phyloP scores from a whole-genome alignment of 352 stramenopile species.

The Albugo laibachii region DNA sequence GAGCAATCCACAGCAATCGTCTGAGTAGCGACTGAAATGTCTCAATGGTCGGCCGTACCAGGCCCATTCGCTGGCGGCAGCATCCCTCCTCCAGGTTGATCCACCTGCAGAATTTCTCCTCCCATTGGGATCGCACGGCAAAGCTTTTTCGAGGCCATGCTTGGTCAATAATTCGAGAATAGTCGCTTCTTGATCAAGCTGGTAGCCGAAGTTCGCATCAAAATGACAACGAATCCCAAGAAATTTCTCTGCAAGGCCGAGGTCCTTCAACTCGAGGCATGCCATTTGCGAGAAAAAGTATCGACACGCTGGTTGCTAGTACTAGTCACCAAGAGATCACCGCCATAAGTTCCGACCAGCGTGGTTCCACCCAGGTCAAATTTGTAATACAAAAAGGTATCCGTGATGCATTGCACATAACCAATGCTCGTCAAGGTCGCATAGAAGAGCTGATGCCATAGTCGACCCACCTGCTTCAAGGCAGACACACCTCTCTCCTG shows the following conservation, averaged over 20 bases:
- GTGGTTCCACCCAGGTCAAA: neutral
- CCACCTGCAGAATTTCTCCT: neutral
- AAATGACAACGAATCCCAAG: slow-evolving; percentile 12
- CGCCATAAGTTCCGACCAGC: neutral
- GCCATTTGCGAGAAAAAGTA: slow-evolving; percentile 6
- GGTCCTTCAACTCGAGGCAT: slow-evolving; percentile 11
- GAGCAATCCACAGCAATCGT: slow-evolving; percentile 12
- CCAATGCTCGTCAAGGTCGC: neutral
- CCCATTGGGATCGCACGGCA: slow-evolving; percentile 8
- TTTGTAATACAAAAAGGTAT: neutral
- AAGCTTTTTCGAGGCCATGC: slow-evolving; percentile 1
- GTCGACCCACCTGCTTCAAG: slow-evolving; percentile 1
- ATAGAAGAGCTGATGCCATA: slow-evolving; percentile 5
- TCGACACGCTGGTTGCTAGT: neutral
- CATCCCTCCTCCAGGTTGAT: neutral
- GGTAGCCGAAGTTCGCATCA: slow-evolving; percentile 1
- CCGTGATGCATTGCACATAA: neutral
- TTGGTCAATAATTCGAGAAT: slow-evolving; percentile 10
- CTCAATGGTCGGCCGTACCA: slow-evolving; percentile 4
- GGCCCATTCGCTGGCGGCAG: neutral
- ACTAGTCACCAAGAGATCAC: neutral
- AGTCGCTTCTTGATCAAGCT: slow-evolving; percentile 8
- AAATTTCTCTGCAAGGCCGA: slow-evolving; percentile 9
- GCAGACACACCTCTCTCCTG: slow-evolving; percentile 2
- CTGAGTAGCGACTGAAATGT: slow-evolving; percentile 17